phyloP scores from a whole-genome alignment of 306 rosid species.

The Vigna hirtella region DNA sequence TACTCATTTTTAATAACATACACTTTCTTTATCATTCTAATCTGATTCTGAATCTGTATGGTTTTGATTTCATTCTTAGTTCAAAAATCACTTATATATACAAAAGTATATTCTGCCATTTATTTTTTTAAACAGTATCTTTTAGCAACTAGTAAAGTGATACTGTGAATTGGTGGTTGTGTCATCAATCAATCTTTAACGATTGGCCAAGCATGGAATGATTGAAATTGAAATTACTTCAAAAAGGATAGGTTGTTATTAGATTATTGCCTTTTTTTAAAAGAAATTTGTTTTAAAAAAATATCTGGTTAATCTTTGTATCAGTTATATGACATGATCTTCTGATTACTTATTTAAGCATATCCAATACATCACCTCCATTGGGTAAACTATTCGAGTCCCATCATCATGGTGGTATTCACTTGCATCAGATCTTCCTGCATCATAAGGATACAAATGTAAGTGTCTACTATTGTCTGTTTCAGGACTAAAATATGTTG shows the following conservation, averaged over 20 bases:
- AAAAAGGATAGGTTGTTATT: neutral
- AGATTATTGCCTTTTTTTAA: neutral
- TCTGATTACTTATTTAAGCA: neutral
- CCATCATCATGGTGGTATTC: conserved; percentile 47
- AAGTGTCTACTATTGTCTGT: conserved; percentile 29
- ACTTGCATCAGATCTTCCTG: conserved; percentile 57
- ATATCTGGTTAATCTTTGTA: conserved; percentile 10
- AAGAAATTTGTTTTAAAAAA: neutral
- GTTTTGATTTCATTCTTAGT: neutral
- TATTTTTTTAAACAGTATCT: neutral
- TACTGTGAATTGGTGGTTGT: neutral
- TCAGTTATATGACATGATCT: neutral
- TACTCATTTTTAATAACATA: neutral
- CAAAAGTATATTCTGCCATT: neutral
- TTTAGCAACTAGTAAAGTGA: neutral
- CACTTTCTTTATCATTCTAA: neutral
- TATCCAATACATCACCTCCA: conserved; percentile 62
- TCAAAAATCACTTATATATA: neutral
- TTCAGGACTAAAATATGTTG: conserved; percentile 20
- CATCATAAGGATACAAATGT: conserved; percentile 40
- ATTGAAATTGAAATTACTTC: neutral
- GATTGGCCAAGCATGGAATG: neutral
- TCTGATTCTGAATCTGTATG: neutral
- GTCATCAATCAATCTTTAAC: neutral
- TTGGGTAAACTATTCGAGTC: conserved; percentile 50